Conservation (phyloP, 371 early-diverging fungal genomes). For the Massospora cicadina region DNA sequence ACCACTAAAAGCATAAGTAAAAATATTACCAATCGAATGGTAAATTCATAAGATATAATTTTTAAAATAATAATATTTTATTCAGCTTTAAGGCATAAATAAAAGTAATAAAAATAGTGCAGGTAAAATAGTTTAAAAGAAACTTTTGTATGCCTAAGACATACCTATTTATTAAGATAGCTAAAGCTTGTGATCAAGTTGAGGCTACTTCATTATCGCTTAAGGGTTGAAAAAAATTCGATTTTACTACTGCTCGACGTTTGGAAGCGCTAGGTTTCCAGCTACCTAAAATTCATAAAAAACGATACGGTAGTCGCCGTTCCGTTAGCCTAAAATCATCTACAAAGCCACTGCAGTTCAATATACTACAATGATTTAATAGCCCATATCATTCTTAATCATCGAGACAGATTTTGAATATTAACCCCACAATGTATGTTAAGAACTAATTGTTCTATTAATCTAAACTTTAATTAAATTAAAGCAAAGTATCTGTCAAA, state of each 20-base stretch:
- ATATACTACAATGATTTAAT: not conserved
- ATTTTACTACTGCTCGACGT: too few species aligned
- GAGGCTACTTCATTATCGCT: too few species aligned
- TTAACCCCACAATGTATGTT: not conserved
- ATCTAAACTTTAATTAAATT: not conserved
- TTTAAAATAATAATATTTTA: not conserved
- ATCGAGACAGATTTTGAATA: not conserved
- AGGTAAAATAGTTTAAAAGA: not conserved
- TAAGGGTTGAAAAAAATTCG: too few species aligned
- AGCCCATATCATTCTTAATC: not conserved
- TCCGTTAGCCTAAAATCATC: not conserved
- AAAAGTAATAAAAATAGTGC: not conserved
- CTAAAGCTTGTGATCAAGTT: not conserved
- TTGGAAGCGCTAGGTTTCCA: too few species aligned
- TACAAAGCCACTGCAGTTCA: not conserved
- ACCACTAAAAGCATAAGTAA: not conserved
- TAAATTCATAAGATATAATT: not conserved
- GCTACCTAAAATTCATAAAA: too few species aligned
- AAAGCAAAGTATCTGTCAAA: not conserved
- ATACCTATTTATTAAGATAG: not conserved
- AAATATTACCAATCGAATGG: not conserved
- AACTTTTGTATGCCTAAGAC: not conserved
- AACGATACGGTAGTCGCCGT: too few species aligned
- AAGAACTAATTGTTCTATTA: not conserved
- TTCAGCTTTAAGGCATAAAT: not conserved